These are phyloP conservation scores for Biancaea sappan DNA, from an alignment of 306 rosid genomes.

Conservation along the genomic window DNA sequence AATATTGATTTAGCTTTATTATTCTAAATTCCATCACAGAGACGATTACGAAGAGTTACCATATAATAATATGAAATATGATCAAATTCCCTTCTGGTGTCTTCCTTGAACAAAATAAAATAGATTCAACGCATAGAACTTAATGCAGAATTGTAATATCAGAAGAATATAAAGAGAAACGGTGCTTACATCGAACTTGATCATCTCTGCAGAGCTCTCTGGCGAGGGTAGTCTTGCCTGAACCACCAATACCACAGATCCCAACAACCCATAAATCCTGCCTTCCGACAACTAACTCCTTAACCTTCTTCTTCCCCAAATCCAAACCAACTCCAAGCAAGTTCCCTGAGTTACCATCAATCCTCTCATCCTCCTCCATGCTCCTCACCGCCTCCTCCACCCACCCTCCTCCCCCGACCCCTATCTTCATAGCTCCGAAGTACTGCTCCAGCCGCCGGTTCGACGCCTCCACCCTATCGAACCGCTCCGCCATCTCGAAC, in stretches of 20 bases:
- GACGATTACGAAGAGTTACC: background rate
- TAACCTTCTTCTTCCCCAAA: slow-evolving; percentile 68
- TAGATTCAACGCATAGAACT: background rate
- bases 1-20: background rate
- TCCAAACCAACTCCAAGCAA: slow-evolving; percentile 57
- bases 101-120: background rate
- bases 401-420: slow-evolving; percentile 61
- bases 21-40: background rate
- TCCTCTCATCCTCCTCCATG: slow-evolving; percentile 53
- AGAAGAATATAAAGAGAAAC: background rate
- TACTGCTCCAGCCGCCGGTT: slow-evolving; percentile 48
- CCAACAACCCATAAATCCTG: slow-evolving; percentile 60
- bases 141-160: background rate
- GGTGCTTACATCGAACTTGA: slow-evolving; percentile 68
- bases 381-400: slow-evolving; percentile 70
- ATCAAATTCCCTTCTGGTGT: background rate
- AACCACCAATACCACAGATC: slow-evolving; percentile 85
- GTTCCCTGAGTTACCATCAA: slow-evolving; percentile 45
- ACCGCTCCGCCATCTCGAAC: slow-evolving; percentile 55
- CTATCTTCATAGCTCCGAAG: slow-evolving; percentile 67
- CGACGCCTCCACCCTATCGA: slow-evolving; percentile 58
- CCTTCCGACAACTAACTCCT: slow-evolving; percentile 54
- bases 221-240: slow-evolving; percentile 92
- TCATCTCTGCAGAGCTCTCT: slow-evolving; percentile 70
- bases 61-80: background rate